Percentiles rank a stretch among this genome's conserved stretches.
Conservation (phyloP, 495 filamentous ascomycete genomes). For the Pseudotulostoma volvatum region DNA sequence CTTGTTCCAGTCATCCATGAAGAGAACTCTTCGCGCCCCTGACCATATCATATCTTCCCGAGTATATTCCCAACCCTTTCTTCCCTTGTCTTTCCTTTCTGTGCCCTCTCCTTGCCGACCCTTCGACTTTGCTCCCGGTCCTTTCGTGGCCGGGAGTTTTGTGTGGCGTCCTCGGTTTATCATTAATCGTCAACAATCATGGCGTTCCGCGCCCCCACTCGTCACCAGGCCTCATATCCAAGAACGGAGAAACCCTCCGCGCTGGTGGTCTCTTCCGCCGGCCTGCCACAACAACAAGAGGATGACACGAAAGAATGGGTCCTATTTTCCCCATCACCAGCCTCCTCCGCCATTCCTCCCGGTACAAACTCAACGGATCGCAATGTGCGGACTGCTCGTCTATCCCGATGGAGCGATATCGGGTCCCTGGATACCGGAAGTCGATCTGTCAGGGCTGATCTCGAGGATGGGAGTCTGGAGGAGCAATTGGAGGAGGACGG, state of each 20-base stretch:
- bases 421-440: slow-evolving; percentile 53
- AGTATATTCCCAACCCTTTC: too few species aligned
- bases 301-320: slow-evolving; percentile 89
- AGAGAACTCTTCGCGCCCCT: too few species aligned
- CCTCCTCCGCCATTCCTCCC: slow-evolving; percentile 45
- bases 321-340: slow-evolving; percentile 64
- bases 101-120: too few species aligned
- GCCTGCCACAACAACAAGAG: slow-evolving; percentile 18
- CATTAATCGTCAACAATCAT: slow-evolving; percentile 38
- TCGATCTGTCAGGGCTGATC: slow-evolving; percentile 27
- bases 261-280: slow-evolving; percentile 21
- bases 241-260: slow-evolving; percentile 26
- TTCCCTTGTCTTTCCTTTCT: too few species aligned
- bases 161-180: too few species aligned
- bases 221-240: slow-evolving; percentile 40
- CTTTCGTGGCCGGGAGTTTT: too few species aligned
- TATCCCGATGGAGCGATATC: slow-evolving; percentile 68
- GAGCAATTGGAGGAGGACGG: slow-evolving; percentile 43
- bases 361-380: slow-evolving; percentile 56
- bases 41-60: too few species aligned
- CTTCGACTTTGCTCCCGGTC: too few species aligned
- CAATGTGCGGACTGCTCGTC: slow-evolving; percentile 53
- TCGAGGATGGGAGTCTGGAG: slow-evolving; percentile 30
- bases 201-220: slow-evolving; percentile 71
- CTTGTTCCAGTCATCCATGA: too few species aligned